Conservation (phyloP, 2,329 filamentous ascomycete species). For the Colletotrichum limetticola region DNA sequence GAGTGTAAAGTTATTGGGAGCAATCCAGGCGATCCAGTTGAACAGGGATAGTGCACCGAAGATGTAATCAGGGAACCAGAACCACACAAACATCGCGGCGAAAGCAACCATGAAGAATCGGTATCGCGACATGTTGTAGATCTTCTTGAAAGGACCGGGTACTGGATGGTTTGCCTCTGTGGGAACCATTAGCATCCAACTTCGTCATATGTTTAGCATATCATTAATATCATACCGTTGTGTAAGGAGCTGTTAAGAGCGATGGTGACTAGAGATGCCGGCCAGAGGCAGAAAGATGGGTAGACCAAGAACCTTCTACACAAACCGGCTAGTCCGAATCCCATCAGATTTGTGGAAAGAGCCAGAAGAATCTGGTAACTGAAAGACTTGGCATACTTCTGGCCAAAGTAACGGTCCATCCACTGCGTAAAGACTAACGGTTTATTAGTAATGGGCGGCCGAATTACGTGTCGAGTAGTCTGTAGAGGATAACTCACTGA, state of each 20-base stretch:
- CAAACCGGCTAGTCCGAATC: conserved; percentile 62
- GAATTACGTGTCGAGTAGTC: too few relatives aligned
- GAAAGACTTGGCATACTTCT: conserved; percentile 53
- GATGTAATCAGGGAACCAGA: conserved; percentile 62
- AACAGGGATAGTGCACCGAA: conserved; percentile 58
- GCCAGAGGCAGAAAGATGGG: conserved; percentile 62
- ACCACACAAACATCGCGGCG: conserved; percentile 59
- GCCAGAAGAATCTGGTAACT: conserved; percentile 58
- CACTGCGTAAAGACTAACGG: conserved; percentile 59
- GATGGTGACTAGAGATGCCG: conserved; percentile 56
- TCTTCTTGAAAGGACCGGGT: conserved; percentile 44
- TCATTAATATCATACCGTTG: conserved; percentile 42
- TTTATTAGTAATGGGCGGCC: background rate
- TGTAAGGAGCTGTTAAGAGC: conserved; percentile 56
- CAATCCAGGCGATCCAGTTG: conserved; percentile 63
- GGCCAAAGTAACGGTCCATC: conserved; percentile 55
- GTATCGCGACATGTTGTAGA: conserved; percentile 49
- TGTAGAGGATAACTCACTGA: conserved; percentile 39
- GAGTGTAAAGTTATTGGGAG: conserved; percentile 50
- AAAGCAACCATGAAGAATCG: conserved; percentile 57
- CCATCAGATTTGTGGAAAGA: conserved; percentile 61
- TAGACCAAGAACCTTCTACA: conserved; percentile 59
- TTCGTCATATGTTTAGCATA: background rate
- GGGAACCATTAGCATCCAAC: background rate
- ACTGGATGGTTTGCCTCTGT: conserved; percentile 39